Evolutionary conservation across 169 alveolate genomes (phyloP).

Genomic region (Plasmodium sp.): DNA sequence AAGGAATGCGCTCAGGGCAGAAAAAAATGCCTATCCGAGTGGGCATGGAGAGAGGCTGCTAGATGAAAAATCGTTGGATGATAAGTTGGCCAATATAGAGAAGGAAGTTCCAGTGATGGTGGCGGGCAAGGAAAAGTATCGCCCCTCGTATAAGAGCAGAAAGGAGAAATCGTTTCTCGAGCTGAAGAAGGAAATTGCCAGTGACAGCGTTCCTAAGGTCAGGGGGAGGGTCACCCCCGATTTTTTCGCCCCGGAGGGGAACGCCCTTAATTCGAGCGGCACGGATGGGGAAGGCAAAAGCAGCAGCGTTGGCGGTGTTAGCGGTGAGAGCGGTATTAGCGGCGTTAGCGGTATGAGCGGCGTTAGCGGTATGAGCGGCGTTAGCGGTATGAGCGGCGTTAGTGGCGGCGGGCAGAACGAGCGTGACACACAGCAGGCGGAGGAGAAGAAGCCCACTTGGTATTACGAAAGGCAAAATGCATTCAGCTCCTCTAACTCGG

Average conservation of each 20-base stretch:
- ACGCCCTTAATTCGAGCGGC: constrained; percentile 4
- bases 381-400: not conserved
- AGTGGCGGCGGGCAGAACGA: not conserved
- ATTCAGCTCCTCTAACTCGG: constrained; percentile 29
- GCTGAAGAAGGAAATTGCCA: constrained; percentile 18
- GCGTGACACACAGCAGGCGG: not conserved
- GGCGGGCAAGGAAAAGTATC: not conserved
- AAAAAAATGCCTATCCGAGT: not conserved
- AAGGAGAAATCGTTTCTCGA: constrained; percentile 19
- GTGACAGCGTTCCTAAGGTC: not conserved
- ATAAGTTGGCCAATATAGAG: constrained; percentile 13
- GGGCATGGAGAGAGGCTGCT: not conserved
- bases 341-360: not conserved
- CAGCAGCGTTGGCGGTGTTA: not conserved
- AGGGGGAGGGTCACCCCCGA: constrained; percentile 64
- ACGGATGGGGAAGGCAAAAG: not conserved
- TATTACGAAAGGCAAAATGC: not conserved
- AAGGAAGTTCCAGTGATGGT: not conserved
- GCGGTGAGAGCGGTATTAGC: not conserved
- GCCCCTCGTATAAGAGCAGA: not conserved
- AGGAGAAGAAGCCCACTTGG: not conserved
- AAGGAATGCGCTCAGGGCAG: not conserved
- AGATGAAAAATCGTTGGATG: constrained; percentile 22
- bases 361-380: not conserved
- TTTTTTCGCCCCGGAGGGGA: constrained; percentile 7